Conservation (phyloP, 345 rosid species). For the Eucalyptus curtisii region DNA sequence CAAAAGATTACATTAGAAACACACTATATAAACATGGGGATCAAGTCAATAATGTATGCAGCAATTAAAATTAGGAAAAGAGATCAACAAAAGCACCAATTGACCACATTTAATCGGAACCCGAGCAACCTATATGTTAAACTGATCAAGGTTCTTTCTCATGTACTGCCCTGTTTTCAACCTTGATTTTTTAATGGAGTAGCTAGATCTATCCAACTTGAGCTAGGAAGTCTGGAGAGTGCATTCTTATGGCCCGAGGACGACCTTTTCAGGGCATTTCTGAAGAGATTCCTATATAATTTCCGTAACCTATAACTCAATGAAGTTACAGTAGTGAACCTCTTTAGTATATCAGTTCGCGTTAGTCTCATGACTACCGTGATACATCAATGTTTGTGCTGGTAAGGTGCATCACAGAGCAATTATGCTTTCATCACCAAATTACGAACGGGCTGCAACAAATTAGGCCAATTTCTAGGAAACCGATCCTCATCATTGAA, state of each 20-base stretch:
- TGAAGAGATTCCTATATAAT: background rate
- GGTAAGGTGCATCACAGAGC: background rate
- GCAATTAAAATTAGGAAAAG: background rate
- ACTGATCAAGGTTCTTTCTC: constrained; percentile 68
- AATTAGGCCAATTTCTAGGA: background rate
- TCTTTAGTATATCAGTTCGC: background rate
- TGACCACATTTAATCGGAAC: background rate
- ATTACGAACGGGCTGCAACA: background rate
- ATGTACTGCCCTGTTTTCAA: constrained; percentile 58
- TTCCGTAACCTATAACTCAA: background rate
- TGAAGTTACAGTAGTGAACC: background rate
- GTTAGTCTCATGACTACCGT: constrained; percentile 17
- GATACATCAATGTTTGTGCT: background rate
- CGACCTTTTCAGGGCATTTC: constrained; percentile 17
- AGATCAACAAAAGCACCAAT: background rate
- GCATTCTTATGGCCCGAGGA: constrained; percentile 17
- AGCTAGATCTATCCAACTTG: constrained; percentile 6
- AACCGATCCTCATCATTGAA: background rate
- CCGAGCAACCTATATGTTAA: constrained; percentile 7
- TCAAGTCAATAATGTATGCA: background rate
- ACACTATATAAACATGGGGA: background rate
- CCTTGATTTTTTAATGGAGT: constrained; percentile 56
- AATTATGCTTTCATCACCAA: background rate
- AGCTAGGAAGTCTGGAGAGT: constrained; percentile 22
- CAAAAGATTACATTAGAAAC: background rate